Evolutionary conservation across 1,139 yeast species (phyloP).

Genomic region (Meyerozyma sp.): DNA sequence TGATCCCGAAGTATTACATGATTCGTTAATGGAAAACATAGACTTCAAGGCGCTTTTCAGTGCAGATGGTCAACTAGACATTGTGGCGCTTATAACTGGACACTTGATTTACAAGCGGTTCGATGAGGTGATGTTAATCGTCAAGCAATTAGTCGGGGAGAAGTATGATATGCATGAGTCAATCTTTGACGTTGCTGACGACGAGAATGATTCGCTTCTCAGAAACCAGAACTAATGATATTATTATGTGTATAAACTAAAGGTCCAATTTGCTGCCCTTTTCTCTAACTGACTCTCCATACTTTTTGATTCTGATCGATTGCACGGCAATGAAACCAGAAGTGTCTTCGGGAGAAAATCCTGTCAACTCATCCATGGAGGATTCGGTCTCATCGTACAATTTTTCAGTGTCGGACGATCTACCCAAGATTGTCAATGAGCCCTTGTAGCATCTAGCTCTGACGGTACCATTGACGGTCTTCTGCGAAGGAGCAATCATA

Average conservation of each 20-base stretch:
- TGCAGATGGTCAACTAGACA: slow-evolving; percentile 28
- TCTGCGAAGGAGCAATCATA: slow-evolving; percentile 91
- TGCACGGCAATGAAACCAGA: slow-evolving; percentile 97
- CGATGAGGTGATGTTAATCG: slow-evolving; percentile 26
- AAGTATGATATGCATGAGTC: slow-evolving; percentile 17
- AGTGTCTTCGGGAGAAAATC: slow-evolving; percentile 95
- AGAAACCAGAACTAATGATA: neutral
- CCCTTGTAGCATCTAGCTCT: slow-evolving; percentile 95
- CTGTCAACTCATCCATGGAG: slow-evolving; percentile 98
- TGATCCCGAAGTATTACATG: slow-evolving; percentile 6
- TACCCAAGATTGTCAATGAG: slow-evolving; percentile 73
- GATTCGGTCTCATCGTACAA: slow-evolving; percentile 97
- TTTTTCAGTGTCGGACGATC: slow-evolving; percentile 92
- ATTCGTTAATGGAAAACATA: slow-evolving; percentile 17
- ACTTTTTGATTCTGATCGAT: slow-evolving; percentile 96
- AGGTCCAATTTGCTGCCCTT: slow-evolving; percentile 38
- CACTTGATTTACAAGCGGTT: slow-evolving; percentile 29
- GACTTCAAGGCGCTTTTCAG: slow-evolving; percentile 26
- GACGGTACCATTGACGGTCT: slow-evolving; percentile 92
- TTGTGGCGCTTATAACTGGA: slow-evolving; percentile 24
- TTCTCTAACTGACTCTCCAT: slow-evolving; percentile 91
- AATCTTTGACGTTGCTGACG: neutral
- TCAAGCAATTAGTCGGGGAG: slow-evolving; percentile 35
- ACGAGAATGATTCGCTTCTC: neutral
- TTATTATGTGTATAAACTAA: slow-evolving; percentile 5